Evolutionary conservation across 2,329 filamentous ascomycete genomes (phyloP).

Genomic region (Trichoderma guizhouense): DNA sequence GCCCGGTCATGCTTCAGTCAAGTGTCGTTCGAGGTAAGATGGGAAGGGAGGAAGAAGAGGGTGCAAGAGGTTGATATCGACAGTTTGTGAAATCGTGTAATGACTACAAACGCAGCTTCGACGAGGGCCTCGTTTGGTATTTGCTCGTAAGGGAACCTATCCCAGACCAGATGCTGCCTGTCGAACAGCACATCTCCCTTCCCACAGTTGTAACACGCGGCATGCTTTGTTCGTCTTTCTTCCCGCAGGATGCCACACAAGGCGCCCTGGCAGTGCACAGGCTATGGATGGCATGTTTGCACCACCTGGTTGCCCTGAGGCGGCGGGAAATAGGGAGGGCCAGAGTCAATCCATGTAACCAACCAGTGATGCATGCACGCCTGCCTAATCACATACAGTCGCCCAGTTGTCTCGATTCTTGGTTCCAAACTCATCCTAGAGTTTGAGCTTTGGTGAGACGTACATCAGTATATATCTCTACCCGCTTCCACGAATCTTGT

Average conservation of each 20-base stretch:
- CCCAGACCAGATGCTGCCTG: not conserved
- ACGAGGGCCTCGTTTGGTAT: not conserved
- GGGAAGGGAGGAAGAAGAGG: not conserved
- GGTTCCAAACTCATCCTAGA: slow-evolving; percentile 37
- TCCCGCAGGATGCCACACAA: slow-evolving; percentile 2
- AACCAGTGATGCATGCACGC: not conserved
- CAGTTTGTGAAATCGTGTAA: not conserved
- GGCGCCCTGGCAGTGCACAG: not conserved
- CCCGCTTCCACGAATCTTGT: too few relatives aligned
- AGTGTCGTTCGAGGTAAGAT: not conserved
- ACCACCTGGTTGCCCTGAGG: slow-evolving; percentile 11
- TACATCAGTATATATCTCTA: slow-evolving; percentile 19
- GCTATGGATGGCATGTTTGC: slow-evolving; percentile 14
- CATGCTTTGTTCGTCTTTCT: not conserved
- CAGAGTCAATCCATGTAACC: not conserved
- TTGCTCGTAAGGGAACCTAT: not conserved
- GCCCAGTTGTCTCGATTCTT: slow-evolving; percentile 30
- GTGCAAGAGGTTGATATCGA: not conserved
- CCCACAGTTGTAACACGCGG: slow-evolving; percentile 10
- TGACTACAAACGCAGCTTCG: not conserved
- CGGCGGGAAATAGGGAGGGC: not conserved
- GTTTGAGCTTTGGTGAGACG: slow-evolving; percentile 31
- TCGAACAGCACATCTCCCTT: not conserved
- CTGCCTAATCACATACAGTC: not conserved
- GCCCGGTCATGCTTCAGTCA: not conserved